Conservation (phyloP, 2,329 filamentous ascomycete genomes). For the Cryphonectria carpinicola region DNA sequence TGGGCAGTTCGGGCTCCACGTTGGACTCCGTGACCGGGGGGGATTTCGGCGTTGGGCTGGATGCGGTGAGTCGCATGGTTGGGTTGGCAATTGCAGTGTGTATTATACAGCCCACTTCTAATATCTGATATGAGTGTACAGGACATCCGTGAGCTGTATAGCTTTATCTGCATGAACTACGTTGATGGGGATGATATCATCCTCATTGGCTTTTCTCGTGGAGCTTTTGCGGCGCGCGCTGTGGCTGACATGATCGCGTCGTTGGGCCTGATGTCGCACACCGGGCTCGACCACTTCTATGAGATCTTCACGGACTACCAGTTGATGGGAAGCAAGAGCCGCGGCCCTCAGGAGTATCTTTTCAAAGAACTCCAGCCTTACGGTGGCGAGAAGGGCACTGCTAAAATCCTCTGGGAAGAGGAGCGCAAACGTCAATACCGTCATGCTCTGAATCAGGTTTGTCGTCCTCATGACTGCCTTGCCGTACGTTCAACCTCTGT, state of each 20-base stretch:
- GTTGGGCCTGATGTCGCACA: constrained; percentile 47
- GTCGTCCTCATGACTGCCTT: background rate
- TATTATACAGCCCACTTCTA: background rate
- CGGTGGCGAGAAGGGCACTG: constrained; percentile 33
- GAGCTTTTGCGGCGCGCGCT: constrained; percentile 45
- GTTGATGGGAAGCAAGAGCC: constrained; percentile 36
- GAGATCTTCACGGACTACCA: constrained; percentile 46
- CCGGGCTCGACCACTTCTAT: constrained; percentile 48
- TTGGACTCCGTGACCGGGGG: constrained; percentile 39
- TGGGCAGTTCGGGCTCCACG: constrained; percentile 36
- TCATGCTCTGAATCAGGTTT: constrained; percentile 40
- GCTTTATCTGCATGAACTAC: constrained; percentile 45
- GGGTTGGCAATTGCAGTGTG: background rate
- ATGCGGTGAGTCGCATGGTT: constrained; percentile 28
- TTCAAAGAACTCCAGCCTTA: constrained; percentile 33
- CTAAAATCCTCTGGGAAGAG: constrained; percentile 39
- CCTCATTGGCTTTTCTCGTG: constrained; percentile 44
- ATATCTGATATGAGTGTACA: constrained; percentile 4
- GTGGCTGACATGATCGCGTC: constrained; percentile 44
- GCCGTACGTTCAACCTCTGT: too few relatives aligned
- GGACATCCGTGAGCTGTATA: constrained; percentile 43
- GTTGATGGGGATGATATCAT: constrained; percentile 41
- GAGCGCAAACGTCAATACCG: constrained; percentile 41
- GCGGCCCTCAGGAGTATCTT: constrained; percentile 31
- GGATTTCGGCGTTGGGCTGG: constrained; percentile 38